Evolutionary conservation across 192 early-diverging fungal species (phyloP).

Genomic region (Geranomyces variabilis): DNA sequence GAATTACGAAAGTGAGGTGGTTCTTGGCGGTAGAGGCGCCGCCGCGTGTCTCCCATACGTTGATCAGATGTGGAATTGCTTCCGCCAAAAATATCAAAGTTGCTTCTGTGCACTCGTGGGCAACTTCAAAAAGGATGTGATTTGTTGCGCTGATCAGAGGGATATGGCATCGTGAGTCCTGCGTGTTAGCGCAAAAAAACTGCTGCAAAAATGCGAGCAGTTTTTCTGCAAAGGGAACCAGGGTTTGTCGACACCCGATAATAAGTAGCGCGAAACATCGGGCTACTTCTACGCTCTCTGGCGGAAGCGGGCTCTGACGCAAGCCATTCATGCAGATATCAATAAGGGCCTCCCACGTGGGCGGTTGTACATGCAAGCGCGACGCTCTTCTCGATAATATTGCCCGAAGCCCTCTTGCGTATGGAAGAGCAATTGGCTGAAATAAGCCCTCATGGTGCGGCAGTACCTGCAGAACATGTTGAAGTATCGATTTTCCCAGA

Average conservation of each 20-base stretch:
- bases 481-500: constrained; percentile 6
- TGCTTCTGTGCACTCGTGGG: background rate
- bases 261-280: constrained; percentile 16
- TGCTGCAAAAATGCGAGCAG: constrained; percentile 20
- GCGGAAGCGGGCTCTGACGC: background rate
- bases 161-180: constrained; percentile 23
- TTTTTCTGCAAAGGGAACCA: background rate
- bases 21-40: background rate
- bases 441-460: constrained; percentile 26
- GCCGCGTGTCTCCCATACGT: constrained; percentile 22
- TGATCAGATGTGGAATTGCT: constrained; percentile 16
- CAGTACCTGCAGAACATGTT: constrained; percentile 28
- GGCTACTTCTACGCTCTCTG: constrained; percentile 22
- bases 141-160: constrained; percentile 24
- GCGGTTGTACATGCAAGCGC: constrained; percentile 16
- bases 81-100: background rate
- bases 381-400: constrained; percentile 16
- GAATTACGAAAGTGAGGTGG: constrained; percentile 15
- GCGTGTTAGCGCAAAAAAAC: constrained; percentile 8
- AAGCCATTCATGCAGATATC: constrained; percentile 19
- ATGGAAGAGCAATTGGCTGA: constrained; percentile 22
- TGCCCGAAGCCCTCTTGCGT: constrained; percentile 16
- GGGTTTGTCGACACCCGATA: constrained; percentile 10
- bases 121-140: constrained; percentile 27
- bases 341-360: constrained; percentile 17